phyloP scores from a whole-genome alignment of 108 stramenopile species.

The Stephanodiscus triporus region DNA sequence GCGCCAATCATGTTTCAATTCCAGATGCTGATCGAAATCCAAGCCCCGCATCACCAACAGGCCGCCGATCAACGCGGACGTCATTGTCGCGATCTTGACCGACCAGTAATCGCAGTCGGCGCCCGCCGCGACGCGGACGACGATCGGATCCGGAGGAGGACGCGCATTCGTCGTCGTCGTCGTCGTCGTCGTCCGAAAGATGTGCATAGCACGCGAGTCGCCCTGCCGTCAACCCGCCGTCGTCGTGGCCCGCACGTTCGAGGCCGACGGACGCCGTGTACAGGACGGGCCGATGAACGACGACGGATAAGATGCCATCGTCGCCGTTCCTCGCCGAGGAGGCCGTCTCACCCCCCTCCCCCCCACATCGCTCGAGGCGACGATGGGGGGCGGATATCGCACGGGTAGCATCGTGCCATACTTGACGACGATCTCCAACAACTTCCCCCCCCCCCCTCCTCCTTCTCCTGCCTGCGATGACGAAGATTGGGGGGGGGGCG shows the following conservation, averaged over 20 bases:
- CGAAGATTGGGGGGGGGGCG: neutral
- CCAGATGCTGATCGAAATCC: conserved; percentile 43
- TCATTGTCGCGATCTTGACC: conserved; percentile 38
- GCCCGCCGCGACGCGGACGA: conserved; percentile 46
- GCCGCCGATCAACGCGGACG: conserved; percentile 38
- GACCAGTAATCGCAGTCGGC: conserved; percentile 40
- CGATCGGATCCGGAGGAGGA: conserved; percentile 22
- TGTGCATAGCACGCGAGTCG: neutral
- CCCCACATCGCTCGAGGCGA: neutral
- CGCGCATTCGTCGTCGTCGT: neutral
- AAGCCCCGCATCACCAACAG: conserved; percentile 29
- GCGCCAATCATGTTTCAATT: conserved; percentile 9
- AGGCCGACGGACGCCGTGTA: conserved; percentile 17
- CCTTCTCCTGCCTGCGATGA: neutral
- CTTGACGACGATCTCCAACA: conserved; percentile 25
- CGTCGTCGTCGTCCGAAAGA: neutral
- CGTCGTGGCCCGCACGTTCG: no score
- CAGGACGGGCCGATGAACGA: conserved; percentile 20
- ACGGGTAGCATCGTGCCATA: conserved; percentile 46
- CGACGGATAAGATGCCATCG: conserved; percentile 20
- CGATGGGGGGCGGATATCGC: conserved; percentile 41
- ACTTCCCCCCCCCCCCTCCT: neutral
- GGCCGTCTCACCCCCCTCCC: neutral
- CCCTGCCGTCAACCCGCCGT: neutral
- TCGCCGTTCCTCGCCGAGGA: neutral